phyloP scores from a whole-genome alignment of 495 filamentous ascomycete species.

The Acidiella bohemica region DNA sequence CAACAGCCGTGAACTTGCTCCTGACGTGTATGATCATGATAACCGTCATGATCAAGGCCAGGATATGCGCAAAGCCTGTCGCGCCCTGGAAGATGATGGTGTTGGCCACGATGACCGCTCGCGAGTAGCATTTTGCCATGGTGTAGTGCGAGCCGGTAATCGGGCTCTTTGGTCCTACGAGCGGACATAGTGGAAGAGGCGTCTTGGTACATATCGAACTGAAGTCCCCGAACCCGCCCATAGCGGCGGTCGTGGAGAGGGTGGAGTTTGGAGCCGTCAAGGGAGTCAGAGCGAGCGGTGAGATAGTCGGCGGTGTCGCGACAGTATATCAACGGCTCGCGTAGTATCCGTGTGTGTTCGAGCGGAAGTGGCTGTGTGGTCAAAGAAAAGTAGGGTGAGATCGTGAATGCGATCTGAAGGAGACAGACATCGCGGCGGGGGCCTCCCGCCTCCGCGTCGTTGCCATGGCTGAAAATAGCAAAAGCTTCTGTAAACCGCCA shows the following conservation, averaged over 20 bases:
- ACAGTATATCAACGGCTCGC: no score
- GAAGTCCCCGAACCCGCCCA: constrained; percentile 72
- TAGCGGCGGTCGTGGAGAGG: neutral
- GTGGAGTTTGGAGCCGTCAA: neutral
- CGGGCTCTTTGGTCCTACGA: constrained; percentile 54
- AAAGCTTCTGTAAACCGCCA: no score
- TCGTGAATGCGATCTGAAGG: no score
- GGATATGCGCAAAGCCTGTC: constrained; percentile 81
- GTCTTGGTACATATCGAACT: constrained; percentile 71
- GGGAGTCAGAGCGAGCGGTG: neutral
- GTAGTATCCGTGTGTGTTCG: no score
- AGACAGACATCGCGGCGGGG: no score
- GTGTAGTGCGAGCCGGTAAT: constrained; percentile 63
- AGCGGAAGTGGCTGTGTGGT: no score
- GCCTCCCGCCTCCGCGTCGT: no score
- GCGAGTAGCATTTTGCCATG: constrained; percentile 81
- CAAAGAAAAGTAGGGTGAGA: no score
- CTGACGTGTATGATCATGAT: constrained; percentile 96
- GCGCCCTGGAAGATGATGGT: constrained; percentile 96
- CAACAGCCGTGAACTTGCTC: constrained; percentile 96
- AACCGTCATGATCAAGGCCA: constrained; percentile 79
- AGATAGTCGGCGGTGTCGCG: neutral
- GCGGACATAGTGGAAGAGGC: constrained; percentile 72
- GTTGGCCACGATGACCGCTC: constrained; percentile 91
- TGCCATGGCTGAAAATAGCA: no score